phyloP scores from a whole-genome alignment of 2,329 filamentous ascomycete species.

The Aspergillus aculeatus region DNA sequence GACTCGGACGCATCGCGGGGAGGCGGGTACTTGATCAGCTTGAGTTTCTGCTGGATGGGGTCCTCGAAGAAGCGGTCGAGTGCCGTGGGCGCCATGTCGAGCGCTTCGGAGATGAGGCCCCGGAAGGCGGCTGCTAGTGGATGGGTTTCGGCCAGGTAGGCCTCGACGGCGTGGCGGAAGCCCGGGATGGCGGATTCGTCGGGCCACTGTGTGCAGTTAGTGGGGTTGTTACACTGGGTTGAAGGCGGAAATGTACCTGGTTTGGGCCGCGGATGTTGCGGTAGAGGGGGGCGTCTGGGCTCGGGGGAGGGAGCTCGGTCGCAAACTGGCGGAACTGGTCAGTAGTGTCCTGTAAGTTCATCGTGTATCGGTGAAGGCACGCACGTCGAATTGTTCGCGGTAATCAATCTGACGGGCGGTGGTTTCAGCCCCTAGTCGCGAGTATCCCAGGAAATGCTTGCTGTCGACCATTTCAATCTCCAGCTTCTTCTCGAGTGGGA shows the following conservation, averaged over 20 bases:
- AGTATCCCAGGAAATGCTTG: conserved; percentile 40
- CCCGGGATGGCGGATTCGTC: conserved; percentile 32
- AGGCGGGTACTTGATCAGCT: conserved; percentile 47
- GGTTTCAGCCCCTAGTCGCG: conserved; percentile 34
- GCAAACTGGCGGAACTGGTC: conserved; percentile 28
- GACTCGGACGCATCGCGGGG: conserved; percentile 29
- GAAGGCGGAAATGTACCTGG: conserved; percentile 24
- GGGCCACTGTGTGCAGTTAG: conserved; percentile 29
- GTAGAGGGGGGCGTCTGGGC: conserved; percentile 35
- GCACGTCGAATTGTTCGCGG: conserved; percentile 39
- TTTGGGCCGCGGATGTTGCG: conserved; percentile 37
- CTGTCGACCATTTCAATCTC: conserved; percentile 48
- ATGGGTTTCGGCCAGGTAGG: conserved; percentile 29
- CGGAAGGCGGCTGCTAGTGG: conserved; percentile 28
- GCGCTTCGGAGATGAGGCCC: conserved; percentile 33
- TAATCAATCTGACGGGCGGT: conserved; percentile 34
- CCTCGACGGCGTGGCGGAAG: conserved; percentile 32
- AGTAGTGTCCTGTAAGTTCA: background rate
- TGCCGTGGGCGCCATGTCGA: conserved; percentile 29
- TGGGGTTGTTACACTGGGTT: background rate
- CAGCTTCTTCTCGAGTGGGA: conserved; percentile 48
- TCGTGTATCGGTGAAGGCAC: conserved; percentile 9
- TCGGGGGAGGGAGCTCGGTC: conserved; percentile 37
- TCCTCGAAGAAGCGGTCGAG: conserved; percentile 35
- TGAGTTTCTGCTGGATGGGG: conserved; percentile 37